These are phyloP conservation scores for Globisporangium spinosum DNA, from an alignment of 352 stramenopile species.

Conservation along the genomic window DNA sequence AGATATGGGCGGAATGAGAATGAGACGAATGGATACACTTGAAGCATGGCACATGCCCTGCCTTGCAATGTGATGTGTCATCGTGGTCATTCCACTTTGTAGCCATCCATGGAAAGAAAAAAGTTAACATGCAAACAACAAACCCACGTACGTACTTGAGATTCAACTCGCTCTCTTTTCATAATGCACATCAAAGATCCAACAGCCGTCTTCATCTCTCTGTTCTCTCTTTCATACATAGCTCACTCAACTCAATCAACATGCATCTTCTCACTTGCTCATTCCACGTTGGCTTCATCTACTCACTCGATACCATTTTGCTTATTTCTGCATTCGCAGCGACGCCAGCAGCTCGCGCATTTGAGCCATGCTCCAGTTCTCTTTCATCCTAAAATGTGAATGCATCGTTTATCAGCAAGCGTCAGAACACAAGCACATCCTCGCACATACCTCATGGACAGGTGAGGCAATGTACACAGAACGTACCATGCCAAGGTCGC, in stretches of 20 bases:
- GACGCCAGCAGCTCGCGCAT: conserved; percentile 24
- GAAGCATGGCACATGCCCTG: background rate
- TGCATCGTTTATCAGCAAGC: background rate
- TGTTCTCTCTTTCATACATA: background rate
- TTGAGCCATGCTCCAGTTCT: conserved; percentile 47
- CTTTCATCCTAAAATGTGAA: conserved; percentile 44
- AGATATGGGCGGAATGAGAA: background rate
- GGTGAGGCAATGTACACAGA: background rate
- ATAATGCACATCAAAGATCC: background rate
- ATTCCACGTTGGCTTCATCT: background rate
- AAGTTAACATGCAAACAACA: background rate
- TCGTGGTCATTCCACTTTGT: background rate
- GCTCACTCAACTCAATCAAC: background rate
- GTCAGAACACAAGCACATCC: background rate
- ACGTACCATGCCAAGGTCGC: conserved; percentile 89
- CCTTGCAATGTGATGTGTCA: background rate
- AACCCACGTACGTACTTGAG: background rate
- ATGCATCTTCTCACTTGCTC: background rate
- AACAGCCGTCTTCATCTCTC: background rate
- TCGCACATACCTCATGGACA: too few species aligned
- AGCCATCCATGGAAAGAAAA: background rate
- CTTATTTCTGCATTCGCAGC: conserved; percentile 1
- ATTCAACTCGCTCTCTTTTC: background rate
- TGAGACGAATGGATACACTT: conserved; percentile 5
- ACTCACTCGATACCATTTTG: background rate